These are phyloP conservation scores for Peronospora farinosa DNA, from an alignment of 352 stramenopile genomes.

Conservation along the genomic window DNA sequence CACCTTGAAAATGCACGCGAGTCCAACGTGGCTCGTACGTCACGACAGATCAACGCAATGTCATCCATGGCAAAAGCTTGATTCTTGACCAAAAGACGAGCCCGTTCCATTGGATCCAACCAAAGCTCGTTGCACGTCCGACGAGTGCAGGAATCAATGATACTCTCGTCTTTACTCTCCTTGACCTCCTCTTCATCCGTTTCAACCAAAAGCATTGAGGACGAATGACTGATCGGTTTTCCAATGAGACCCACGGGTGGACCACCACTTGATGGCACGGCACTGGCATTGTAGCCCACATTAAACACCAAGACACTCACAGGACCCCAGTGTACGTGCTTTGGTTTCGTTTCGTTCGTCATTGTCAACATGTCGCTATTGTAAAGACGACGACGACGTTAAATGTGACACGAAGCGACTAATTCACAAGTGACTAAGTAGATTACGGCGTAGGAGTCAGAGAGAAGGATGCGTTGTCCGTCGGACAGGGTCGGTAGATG, in stretches of 20 bases:
- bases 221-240: conserved; percentile 27
- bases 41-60: conserved; percentile 41
- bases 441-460: too few relatives aligned
- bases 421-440: background rate
- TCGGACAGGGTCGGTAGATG: too few relatives aligned
- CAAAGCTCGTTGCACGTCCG: conserved; percentile 34
- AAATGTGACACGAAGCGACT: too few relatives aligned
- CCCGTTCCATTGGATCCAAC: conserved; percentile 45
- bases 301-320: conserved; percentile 46
- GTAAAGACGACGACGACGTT: too few relatives aligned
- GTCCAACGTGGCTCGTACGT: conserved; percentile 40
- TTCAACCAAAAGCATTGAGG: conserved; percentile 21
- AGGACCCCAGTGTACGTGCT: conserved; percentile 39
- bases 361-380: background rate
- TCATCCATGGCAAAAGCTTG: conserved; percentile 34
- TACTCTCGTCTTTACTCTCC: conserved; percentile 24
- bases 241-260: conserved; percentile 48
- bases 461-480: too few relatives aligned
- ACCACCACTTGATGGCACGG: conserved; percentile 38
- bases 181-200: conserved; percentile 13
- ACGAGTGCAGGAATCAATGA: conserved; percentile 17
- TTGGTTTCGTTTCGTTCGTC: conserved; percentile 10
- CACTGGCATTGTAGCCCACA: conserved; percentile 45
- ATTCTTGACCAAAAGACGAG: conserved; percentile 32
- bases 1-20: conserved; percentile 31